Evolutionary conservation across 2,329 filamentous ascomycete species (phyloP).

Genomic region (Dryadomyces quercivorus): DNA sequence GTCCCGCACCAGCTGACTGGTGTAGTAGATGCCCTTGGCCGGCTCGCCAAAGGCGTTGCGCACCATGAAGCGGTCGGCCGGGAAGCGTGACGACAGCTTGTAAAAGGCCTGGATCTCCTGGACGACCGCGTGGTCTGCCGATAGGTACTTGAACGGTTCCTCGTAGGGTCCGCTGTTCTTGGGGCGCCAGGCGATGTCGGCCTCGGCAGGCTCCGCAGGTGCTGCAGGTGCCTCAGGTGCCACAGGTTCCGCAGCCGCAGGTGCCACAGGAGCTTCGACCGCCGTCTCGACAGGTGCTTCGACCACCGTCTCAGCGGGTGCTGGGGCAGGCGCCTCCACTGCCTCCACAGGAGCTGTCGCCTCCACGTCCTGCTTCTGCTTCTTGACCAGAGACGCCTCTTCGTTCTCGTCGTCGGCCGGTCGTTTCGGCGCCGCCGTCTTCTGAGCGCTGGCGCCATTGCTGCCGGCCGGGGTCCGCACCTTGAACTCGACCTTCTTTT

Average conservation of each 20-base stretch:
- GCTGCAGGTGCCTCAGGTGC: constrained; percentile 3
- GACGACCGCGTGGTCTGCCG: constrained; percentile 63
- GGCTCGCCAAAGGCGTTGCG: constrained; percentile 82
- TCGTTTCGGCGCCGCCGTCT: constrained; percentile 17
- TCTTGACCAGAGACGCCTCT: constrained; percentile 22
- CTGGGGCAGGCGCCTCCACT: constrained; percentile 1
- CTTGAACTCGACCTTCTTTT: constrained; percentile 81
- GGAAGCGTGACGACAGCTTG: constrained; percentile 71
- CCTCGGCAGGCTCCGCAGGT: neutral
- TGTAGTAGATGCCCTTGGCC: constrained; percentile 95
- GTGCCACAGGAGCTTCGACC: constrained; percentile 4
- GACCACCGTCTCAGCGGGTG: constrained; percentile 3
- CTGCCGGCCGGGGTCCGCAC: constrained; percentile 44
- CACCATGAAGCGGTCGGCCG: constrained; percentile 86
- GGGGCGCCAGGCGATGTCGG: constrained; percentile 9
- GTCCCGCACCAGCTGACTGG: constrained; percentile 68
- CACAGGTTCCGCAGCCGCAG: constrained; percentile 1
- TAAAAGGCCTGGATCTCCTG: constrained; percentile 74
- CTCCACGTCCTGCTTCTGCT: constrained; percentile 16
- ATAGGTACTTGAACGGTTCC: constrained; percentile 89
- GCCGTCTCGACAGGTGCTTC: constrained; percentile 7
- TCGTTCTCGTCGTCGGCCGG: constrained; percentile 18
- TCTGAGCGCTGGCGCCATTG: neutral
- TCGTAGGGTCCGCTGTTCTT: constrained; percentile 48
- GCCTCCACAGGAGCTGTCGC: constrained; percentile 12